Base-by-base conservation (phyloP, 768 basidiomycete species). In the Cystobasidium tubakii region DNA sequence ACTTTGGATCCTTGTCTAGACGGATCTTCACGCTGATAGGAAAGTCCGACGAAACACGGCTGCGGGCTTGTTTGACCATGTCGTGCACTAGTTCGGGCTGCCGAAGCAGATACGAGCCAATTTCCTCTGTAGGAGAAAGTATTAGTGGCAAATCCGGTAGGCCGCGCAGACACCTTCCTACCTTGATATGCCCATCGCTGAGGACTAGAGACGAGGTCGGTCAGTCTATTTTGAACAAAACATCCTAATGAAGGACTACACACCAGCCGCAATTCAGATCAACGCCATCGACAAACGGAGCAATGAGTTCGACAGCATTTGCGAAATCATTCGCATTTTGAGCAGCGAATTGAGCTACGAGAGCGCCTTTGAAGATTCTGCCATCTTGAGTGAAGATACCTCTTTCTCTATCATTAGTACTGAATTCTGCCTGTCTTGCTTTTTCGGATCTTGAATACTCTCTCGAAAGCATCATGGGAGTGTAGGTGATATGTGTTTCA, bases 1-100 rank as follows among this genome's bases (percentile, higher is more conserved):
- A 81, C 82, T 80, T 78, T 4, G 80, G 78, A 75, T 84, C 83
- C 13, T 78, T 74, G 78, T 85, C 84, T 1, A 84, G 80, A 10
- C 84, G 77, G 25, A 85, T 84, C 80, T 85, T 85, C 44, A 85
- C 81, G 60, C 80, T 81, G 34, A 85, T 82, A n/a, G 82, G 82
- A 72, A 80, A 84, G n/a, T 79, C 75, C 78, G 81, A 82, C 0
- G 83, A 84, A 36, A 84, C 76, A 3, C 84, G 77, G 55, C 79
- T 82, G 39, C 83, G 81, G 4, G 83, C 83, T 0, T 79, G 76
- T 21, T 81, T 76, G 3, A 85, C 82, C 76, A 85, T 82, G 73
- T 84, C 84, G 15, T 80, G 78, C 1, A 84, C 83, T 25, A 82
- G 69, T 60, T 84, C 82, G 0, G 84, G 84, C 73, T 84, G 82